These are phyloP conservation scores for Solanum infundibuliforme DNA, from an alignment of 257 asterid species.

Conservation along the genomic window DNA sequence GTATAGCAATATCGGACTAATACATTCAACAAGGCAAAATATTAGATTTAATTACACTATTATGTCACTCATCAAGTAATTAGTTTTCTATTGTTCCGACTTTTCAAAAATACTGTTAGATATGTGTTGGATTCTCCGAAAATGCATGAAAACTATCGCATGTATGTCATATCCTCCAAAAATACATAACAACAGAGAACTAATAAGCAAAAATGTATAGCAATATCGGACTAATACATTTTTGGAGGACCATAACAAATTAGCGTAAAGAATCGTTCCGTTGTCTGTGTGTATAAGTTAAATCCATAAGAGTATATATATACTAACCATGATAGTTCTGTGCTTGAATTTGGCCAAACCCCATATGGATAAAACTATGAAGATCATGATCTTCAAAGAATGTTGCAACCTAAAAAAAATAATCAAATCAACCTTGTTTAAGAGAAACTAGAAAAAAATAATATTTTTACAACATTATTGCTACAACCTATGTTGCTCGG, in stretches of 20 bases:
- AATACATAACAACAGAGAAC: background rate
- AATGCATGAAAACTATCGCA: background rate
- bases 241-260: background rate
- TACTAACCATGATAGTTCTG: slow-evolving; percentile 54
- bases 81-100: background rate
- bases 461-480: background rate
- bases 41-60: background rate
- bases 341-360: slow-evolving; percentile 49
- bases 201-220: background rate
- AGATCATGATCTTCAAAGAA: slow-evolving; percentile 75
- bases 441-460: background rate
- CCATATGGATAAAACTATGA: slow-evolving; percentile 76
- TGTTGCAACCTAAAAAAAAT: slow-evolving; percentile 31
- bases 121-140: background rate
- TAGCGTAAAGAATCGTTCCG: no score
- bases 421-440: background rate
- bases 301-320: background rate
- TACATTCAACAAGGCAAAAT: slow-evolving; percentile 11
- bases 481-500: background rate
- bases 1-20: no score
- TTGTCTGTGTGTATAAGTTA: background rate
- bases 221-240: background rate
- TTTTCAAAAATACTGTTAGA: background rate
- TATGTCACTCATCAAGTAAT: background rate
- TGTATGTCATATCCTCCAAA: background rate